Evolutionary conservation across 306 rosid genomes (phyloP).

Genomic region (Amphicarpaea edgeworthii): DNA sequence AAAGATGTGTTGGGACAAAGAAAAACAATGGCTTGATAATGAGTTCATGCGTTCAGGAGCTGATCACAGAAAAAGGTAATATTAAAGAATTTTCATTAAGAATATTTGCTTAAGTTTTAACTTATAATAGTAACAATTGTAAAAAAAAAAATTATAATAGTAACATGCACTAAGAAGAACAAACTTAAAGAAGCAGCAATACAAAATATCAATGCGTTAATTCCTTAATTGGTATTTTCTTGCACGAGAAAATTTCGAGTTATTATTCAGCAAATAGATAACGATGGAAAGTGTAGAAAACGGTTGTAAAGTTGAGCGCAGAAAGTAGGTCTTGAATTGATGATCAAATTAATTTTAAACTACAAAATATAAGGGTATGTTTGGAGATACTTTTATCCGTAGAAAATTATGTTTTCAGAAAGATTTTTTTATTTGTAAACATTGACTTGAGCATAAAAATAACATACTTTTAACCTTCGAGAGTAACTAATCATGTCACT

Average conservation of each 20-base stretch:
- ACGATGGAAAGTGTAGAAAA: not conserved
- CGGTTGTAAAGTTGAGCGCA: not conserved
- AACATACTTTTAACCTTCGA: too few relatives aligned
- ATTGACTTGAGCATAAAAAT: too few relatives aligned
- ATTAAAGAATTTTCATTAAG: not conserved
- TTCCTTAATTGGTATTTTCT: not conserved
- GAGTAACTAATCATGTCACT: too few relatives aligned
- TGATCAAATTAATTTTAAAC: too few relatives aligned
- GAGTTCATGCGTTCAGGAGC: slow-evolving; percentile 1
- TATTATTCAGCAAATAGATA: not conserved
- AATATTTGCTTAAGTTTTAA: not conserved
- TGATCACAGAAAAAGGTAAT: not conserved
- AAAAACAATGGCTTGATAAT: not conserved
- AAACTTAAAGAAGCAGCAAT: not conserved
- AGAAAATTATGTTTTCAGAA: too few relatives aligned
- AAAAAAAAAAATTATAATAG: too few relatives aligned
- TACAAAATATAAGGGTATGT: too few relatives aligned
- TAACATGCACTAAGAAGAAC: not conserved
- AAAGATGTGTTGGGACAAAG: not conserved
- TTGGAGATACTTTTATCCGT: too few relatives aligned
- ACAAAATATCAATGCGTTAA: not conserved
- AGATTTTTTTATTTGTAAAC: too few relatives aligned
- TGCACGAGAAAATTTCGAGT: not conserved
- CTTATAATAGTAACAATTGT: not conserved
- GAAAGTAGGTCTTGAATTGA: not conserved